Percentiles rank a stretch among this genome's conserved stretches.
These are phyloP conservation scores for Ascobolus immersus DNA, from an alignment of 495 filamentous ascomycete species.

Conservation along the genomic window DNA sequence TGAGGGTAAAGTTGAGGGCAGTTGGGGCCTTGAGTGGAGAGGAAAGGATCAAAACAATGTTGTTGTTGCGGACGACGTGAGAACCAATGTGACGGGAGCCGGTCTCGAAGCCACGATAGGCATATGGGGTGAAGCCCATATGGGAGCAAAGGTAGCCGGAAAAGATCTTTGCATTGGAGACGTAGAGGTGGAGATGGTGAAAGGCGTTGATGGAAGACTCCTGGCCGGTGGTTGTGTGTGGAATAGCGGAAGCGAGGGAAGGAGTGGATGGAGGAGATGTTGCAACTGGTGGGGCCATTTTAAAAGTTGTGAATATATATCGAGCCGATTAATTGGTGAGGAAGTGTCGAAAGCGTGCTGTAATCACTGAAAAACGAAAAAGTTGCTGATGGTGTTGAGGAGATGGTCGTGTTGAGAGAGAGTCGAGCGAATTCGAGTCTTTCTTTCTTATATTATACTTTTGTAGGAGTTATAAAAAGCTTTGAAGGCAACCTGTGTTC, in stretches of 20 bases:
- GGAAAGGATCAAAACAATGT: conserved; percentile 58
- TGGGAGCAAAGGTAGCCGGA: conserved; percentile 63
- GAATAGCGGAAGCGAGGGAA: conserved; percentile 14
- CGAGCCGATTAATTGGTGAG: too few species aligned
- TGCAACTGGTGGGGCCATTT: too few species aligned
- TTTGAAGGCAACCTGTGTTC: too few species aligned
- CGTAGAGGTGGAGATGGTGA: conserved; percentile 19
- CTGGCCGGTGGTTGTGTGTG: background rate
- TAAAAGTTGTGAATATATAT: too few species aligned
- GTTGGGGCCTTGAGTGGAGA: conserved; percentile 45
- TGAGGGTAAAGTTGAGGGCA: conserved; percentile 19
- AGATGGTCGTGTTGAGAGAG: too few species aligned
- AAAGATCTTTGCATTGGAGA: conserved; percentile 86
- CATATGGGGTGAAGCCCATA: conserved; percentile 56
- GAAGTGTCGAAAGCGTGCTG: too few species aligned
- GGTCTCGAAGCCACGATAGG: conserved; percentile 70
- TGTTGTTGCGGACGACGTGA: conserved; percentile 54
- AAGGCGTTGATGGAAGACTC: background rate
- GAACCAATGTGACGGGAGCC: conserved; percentile 48
- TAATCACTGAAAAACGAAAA: too few species aligned
- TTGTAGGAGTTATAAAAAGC: too few species aligned
- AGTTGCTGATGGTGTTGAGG: too few species aligned
- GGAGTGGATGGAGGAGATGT: conserved; percentile 71
- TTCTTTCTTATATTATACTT: too few species aligned
- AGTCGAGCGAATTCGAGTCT: too few species aligned